phyloP scores from a whole-genome alignment of 179 eudicot genomes.

The Pouteria campechiana region DNA sequence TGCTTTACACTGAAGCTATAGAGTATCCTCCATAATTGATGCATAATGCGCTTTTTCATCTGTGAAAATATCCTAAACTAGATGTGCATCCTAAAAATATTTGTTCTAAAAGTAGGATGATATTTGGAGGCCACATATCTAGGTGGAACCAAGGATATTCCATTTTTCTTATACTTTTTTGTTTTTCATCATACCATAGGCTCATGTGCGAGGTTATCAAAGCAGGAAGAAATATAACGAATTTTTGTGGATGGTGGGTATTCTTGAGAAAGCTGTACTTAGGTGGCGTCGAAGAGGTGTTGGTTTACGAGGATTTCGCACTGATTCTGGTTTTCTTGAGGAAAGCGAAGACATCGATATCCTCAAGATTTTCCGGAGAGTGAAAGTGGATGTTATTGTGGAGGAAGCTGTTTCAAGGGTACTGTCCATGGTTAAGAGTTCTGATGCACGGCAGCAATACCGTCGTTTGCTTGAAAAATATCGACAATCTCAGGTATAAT shows the following conservation, averaged over 20 bases:
- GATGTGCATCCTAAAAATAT: no score
- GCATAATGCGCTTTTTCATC: no score
- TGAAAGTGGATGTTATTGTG: conserved; percentile 62
- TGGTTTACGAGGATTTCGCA: conserved; percentile 70
- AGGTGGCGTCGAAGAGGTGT: conserved; percentile 88
- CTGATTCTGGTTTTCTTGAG: conserved; percentile 32
- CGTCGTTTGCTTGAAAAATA: conserved; percentile 63
- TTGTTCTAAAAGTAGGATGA: no score
- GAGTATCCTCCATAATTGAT: no score
- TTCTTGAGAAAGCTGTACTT: conserved; percentile 69
- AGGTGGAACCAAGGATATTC: no score
- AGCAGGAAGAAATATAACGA: conserved; percentile 70
- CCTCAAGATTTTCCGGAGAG: conserved; percentile 61
- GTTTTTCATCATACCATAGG: no score
- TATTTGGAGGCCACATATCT: no score
- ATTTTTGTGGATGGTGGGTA: conserved; percentile 80
- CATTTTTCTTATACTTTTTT: no score
- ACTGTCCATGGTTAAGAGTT: conserved; percentile 64
- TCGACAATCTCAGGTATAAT: conserved; percentile 82
- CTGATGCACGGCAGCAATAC: conserved; percentile 78
- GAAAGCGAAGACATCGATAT: conserved; percentile 68
- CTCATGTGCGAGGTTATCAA: conserved; percentile 92
- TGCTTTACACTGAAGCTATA: no score
- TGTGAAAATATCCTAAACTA: no score
- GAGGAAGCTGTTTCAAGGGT: conserved; percentile 81